These are phyloP conservation scores for Rhizopus sp. DNA, from an alignment of 371 early-diverging fungal genomes.

Conservation along the genomic window DNA sequence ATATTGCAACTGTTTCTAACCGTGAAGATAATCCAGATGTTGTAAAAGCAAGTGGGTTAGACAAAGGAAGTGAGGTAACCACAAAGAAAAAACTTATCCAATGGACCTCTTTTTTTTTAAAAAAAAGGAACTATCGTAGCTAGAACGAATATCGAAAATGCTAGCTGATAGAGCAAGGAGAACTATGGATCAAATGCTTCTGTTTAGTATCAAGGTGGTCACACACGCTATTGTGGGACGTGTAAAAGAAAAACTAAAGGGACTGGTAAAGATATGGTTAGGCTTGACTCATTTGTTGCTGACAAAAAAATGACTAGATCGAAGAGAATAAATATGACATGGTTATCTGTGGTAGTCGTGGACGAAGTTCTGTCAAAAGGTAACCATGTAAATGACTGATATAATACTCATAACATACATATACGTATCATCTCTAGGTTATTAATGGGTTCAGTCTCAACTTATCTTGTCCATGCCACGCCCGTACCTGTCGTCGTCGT, in stretches of 20 bases:
- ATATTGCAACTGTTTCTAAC: conserved; percentile 52
- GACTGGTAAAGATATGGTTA: conserved; percentile 30
- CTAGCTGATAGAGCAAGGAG: conserved; percentile 27
- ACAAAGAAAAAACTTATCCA: not conserved
- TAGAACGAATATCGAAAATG: conserved; percentile 29
- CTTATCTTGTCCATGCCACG: conserved; percentile 30
- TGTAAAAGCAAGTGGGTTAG: conserved; percentile 29
- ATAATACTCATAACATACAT: not conserved
- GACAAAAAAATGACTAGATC: conserved; percentile 8
- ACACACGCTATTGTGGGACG: conserved; percentile 55
- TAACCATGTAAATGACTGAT: not conserved
- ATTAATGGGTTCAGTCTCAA: conserved; percentile 26
- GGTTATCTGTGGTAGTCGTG: conserved; percentile 21
- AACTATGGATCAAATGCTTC: conserved; percentile 39
- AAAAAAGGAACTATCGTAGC: conserved; percentile 11
- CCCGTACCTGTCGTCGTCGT: conserved; percentile 60
- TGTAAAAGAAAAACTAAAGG: conserved; percentile 36
- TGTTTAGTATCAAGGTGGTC: conserved; percentile 51
- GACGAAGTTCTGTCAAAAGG: conserved; percentile 21
- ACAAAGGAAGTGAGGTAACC: conserved; percentile 24
- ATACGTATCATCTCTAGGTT: not conserved
- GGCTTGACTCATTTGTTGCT: not conserved
- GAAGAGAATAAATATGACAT: conserved; percentile 14
- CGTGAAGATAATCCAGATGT: conserved; percentile 50
- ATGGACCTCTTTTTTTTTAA: not conserved